Base-by-base conservation (phyloP, 2,329 filamentous ascomycete genomes). In the Alternaria triticina region DNA sequence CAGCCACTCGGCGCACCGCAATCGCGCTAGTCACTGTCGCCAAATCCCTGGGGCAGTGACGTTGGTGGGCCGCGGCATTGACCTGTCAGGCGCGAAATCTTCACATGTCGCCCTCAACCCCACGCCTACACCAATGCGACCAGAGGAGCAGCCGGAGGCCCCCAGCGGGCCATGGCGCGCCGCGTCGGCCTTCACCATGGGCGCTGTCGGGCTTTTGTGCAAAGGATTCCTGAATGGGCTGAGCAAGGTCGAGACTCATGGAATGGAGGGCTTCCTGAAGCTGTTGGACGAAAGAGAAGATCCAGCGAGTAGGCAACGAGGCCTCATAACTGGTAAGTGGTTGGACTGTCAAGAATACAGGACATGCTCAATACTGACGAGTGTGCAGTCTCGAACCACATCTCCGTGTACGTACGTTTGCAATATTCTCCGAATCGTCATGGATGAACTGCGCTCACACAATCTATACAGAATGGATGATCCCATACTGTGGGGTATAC, bases 401-500 rank as follows among this genome's bases (percentile, higher is more conserved):
- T 93, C 69, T 94, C 91, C 79, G 90, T 96, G 92, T 96, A 90
- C 82, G 91, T 90, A 79, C 69, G 77, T 80, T 78, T 61, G 59
- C 65, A 64, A 25, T 33, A 13, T 27, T 4, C 3, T 50, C 30
- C 23, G 6, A 22, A 49, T 59, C 15, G 30, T 20, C 44, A 15
- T 28, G 57, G 66, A 58, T 71, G 61, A 56, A 51, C 17, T 33
- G 64, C 55, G 55, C 70, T 70, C 51, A 68, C 65, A 47, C 49
- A 40, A 61, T 61, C 22, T 65, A 58, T 66, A 68, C 78, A 97
- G 95, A 62, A 83, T 98, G 72, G 96, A 99, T 81, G 96, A 99
- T 82, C 96, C 96, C 25, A 82, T 98, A 62, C 89, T 97, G 71
- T 99, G 95, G 95, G 96, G 95, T 17, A 88, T 93, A 36, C 83